Conservation (phyloP, 2,329 filamentous ascomycete species). For the Colletotrichum sp. region DNA sequence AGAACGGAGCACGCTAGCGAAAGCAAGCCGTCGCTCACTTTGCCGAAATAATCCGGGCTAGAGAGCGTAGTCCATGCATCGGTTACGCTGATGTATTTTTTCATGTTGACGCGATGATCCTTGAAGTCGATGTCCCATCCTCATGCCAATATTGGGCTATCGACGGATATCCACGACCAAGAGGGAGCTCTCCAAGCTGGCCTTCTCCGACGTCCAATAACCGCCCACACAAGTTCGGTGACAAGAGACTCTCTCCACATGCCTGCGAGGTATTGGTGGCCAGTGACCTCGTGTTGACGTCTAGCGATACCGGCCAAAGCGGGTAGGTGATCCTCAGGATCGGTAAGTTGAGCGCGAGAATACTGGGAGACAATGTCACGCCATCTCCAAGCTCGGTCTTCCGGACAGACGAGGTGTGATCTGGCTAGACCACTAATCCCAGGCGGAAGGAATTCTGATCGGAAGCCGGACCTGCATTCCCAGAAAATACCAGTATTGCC, state of each 20-base stretch:
- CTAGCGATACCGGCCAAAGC: neutral
- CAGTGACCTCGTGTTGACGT: neutral
- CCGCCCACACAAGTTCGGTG: rapidly evolving
- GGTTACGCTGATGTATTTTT: neutral
- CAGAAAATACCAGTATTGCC: neutral
- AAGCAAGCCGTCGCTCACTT: neutral
- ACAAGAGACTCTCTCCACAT: neutral
- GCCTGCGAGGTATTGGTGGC: neutral
- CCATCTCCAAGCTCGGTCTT: neutral
- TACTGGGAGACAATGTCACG: neutral
- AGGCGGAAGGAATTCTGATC: neutral
- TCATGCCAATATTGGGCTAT: neutral
- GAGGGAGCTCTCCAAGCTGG: neutral
- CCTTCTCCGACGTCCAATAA: neutral
- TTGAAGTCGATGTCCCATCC: too few species aligned
- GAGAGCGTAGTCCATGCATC: neutral
- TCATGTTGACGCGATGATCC: too few species aligned
- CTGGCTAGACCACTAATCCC: too few species aligned
- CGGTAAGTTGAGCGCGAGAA: neutral
- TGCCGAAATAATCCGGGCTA: neutral
- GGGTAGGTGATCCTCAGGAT: neutral
- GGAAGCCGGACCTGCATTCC: neutral
- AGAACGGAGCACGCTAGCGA: neutral
- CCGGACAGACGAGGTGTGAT: too few species aligned
- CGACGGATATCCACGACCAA: neutral